A percentile compares a stretch with the other conserved stretches of the same genome.
These are phyloP conservation scores for Hyphopichia homilentoma DNA, from an alignment of 805 yeast genomes.

Conservation along the genomic window DNA sequence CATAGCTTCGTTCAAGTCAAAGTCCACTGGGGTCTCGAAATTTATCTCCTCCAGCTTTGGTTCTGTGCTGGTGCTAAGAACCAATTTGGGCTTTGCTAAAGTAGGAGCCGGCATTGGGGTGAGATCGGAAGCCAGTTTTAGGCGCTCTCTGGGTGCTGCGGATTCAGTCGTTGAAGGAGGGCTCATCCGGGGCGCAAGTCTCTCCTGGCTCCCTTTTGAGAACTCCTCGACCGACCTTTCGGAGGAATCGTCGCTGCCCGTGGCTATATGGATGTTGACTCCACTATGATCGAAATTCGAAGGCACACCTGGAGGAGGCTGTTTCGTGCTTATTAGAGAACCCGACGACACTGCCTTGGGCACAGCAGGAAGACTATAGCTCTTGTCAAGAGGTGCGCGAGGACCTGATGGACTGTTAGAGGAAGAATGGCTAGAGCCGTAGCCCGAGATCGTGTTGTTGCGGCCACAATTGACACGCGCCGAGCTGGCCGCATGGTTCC, in stretches of 20 bases:
- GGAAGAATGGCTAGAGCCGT: background rate
- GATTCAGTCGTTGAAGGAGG: background rate
- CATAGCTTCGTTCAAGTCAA: too few relatives aligned
- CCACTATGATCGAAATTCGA: background rate
- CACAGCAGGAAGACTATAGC: conserved; percentile 1
- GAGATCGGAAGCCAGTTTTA: background rate
- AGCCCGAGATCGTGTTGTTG: background rate
- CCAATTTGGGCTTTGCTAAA: background rate
- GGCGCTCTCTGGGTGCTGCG: too few relatives aligned
- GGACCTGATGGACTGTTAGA: conserved; percentile 1
- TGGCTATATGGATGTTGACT: background rate
- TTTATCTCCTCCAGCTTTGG: background rate
- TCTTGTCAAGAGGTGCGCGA: background rate
- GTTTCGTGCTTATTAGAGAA: conserved; percentile 2
- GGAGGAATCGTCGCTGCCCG: background rate
- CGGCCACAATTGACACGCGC: too few relatives aligned
- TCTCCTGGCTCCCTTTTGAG: too few relatives aligned
- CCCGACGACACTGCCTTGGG: conserved; percentile 5
- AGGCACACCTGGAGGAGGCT: background rate
- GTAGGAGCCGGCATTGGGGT: too few relatives aligned
- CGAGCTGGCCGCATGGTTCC: conserved; percentile 1
- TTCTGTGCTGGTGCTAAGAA: background rate
- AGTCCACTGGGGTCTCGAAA: conserved; percentile 2
- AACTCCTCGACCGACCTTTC: too few relatives aligned
- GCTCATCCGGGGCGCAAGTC: too few relatives aligned